phyloP scores from a whole-genome alignment of 805 yeast genomes.

The Yamadazyma sp. region DNA sequence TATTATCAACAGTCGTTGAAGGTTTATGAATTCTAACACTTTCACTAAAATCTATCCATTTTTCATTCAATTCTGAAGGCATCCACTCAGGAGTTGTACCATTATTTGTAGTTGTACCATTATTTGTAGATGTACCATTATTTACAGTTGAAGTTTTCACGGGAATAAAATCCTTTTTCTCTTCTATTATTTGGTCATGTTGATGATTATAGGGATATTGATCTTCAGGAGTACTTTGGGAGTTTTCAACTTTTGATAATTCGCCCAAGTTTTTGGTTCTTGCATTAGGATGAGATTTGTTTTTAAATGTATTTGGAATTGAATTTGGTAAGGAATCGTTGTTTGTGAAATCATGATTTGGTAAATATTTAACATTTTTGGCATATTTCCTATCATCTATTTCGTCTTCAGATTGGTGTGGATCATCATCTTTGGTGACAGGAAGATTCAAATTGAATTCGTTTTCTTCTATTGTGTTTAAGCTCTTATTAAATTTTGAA shows the following conservation, averaged over 20 bases:
- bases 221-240: neutral
- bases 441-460: conserved; percentile 10
- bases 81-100: conserved; percentile 39
- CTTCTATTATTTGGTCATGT: neutral
- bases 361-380: conserved; percentile 30
- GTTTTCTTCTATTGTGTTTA: too few relatives aligned
- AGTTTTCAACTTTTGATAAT: too few relatives aligned
- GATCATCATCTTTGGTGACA: conserved; percentile 4
- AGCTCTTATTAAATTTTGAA: too few relatives aligned
- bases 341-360: conserved; percentile 29
- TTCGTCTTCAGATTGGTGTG: neutral
- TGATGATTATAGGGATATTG: neutral
- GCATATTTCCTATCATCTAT: conserved; percentile 19
- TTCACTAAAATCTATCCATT: conserved; percentile 25
- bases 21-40: conserved; percentile 22
- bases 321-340: conserved; percentile 17
- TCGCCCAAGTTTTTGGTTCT: too few relatives aligned
- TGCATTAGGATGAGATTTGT: conserved; percentile 45
- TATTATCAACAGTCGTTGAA: conserved; percentile 6
- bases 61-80: conserved; percentile 36
- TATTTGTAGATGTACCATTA: neutral
- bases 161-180: too few relatives aligned
- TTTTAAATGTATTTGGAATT: conserved; percentile 43
- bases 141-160: conserved; percentile 25
- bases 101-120: too few relatives aligned